Conservation (phyloP, 495 filamentous ascomycete genomes). For the Rostrohypoxylon terebratum region DNA sequence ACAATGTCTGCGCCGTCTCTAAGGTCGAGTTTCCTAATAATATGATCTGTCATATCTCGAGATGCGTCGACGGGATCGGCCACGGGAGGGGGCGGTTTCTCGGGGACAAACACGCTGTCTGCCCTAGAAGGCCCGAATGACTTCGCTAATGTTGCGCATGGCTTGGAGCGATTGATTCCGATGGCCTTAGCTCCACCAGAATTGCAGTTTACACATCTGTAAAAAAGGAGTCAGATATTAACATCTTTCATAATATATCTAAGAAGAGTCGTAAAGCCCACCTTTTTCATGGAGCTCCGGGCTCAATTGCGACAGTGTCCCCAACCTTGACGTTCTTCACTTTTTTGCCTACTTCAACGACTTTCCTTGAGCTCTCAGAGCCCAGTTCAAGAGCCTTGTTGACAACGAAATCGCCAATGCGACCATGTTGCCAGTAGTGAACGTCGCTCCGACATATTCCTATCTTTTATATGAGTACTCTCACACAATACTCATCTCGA, state of each 20-base stretch:
- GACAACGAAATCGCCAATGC: constrained; percentile 53
- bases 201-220: constrained; percentile 63
- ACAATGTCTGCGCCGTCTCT: constrained; percentile 66
- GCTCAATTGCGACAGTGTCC: constrained; percentile 69
- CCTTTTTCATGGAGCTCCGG: constrained; percentile 63
- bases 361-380: constrained; percentile 79
- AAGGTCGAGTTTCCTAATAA: constrained; percentile 60
- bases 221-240: background rate
- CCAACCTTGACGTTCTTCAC: constrained; percentile 74
- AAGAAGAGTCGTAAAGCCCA: background rate
- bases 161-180: constrained; percentile 65
- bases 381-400: constrained; percentile 67
- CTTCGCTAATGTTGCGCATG: constrained; percentile 66
- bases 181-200: constrained; percentile 65
- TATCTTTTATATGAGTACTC: constrained; percentile 53
- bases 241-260: background rate
- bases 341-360: constrained; percentile 73
- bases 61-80: constrained; percentile 47
- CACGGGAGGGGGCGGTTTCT: background rate
- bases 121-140: constrained; percentile 60
- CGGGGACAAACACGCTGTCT: constrained; percentile 58
- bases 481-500: constrained; percentile 43
- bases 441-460: constrained; percentile 50
- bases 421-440: constrained; percentile 53
- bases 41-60: constrained; percentile 55